Evolutionary conservation across 441 rosid species (phyloP).

Genomic region (Euphorbia schlechtendalii): DNA sequence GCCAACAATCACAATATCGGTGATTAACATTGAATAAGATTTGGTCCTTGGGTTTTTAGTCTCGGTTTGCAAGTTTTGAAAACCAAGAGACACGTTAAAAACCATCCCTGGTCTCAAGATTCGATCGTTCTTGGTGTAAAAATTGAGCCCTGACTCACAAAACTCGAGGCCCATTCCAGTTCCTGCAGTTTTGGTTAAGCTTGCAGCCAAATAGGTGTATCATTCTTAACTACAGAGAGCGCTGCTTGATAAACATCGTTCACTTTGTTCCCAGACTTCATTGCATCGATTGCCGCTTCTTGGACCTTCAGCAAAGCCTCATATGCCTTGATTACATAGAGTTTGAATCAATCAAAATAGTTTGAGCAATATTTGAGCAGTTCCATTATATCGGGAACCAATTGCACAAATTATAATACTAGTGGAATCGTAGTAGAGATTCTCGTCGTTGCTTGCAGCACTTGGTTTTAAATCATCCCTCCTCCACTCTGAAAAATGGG

Average conservation of each 20-base stretch:
- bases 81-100: constrained; percentile 77
- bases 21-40: constrained; percentile 57
- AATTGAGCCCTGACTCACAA: constrained; percentile 69
- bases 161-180: constrained; percentile 90
- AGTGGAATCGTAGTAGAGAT: constrained; percentile 64
- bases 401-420: constrained; percentile 71
- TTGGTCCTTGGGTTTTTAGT: constrained; percentile 46
- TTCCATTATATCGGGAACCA: constrained; percentile 77
- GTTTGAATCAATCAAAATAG: constrained; percentile 73
- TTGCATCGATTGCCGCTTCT: constrained; percentile 59
- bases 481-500: constrained; percentile 97
- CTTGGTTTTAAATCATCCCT: constrained; percentile 71
- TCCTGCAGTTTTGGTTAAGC: constrained; percentile 78
- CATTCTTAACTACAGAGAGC: constrained; percentile 49
- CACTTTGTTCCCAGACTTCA: constrained; percentile 57
- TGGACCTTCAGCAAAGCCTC: constrained; percentile 82
- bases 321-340: constrained; percentile 66
- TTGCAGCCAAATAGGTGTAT: constrained; percentile 57
- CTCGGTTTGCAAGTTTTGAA: constrained; percentile 66
- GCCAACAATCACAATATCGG: constrained; percentile 75
- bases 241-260: constrained; percentile 60
- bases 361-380: constrained; percentile 81
- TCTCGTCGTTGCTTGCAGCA: constrained; percentile 77
- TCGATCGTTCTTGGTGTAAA: constrained; percentile 74
- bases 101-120: constrained; percentile 54